These are phyloP conservation scores for Cunninghamia lanceolata DNA, from an alignment of 75 land plant genomes.

Conservation along the genomic window DNA sequence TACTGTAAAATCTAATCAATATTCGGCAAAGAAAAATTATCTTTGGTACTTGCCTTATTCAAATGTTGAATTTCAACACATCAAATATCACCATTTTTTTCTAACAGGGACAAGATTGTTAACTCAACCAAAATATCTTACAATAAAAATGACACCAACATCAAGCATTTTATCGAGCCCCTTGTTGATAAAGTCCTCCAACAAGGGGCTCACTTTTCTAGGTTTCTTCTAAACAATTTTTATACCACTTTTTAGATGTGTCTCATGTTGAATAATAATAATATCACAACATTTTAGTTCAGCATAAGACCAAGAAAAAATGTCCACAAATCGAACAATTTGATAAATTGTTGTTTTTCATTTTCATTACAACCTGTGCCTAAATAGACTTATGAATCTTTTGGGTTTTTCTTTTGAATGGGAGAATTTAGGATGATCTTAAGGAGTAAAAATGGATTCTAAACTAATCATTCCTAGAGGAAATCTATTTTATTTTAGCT, in stretches of 20 bases:
- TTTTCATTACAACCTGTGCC: neutral
- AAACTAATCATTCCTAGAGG: neutral
- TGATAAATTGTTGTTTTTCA: neutral
- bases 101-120: no score
- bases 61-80: no score
- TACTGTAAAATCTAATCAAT: no score
- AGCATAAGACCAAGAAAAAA: neutral
- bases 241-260: neutral
- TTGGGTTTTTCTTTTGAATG: neutral
- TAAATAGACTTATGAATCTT: neutral
- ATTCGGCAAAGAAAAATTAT: no score
- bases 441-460: neutral
- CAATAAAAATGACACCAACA: no score
- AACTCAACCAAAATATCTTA: no score
- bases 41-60: no score
- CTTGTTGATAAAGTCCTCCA: no score
- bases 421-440: neutral
- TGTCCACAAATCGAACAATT: neutral
- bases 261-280: neutral
- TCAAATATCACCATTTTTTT: no score
- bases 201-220: neutral
- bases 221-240: neutral
- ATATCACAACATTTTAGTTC: neutral
- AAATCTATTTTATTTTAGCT: neutral
- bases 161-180: no score